These are phyloP conservation scores for Aspergillus bertholletiae DNA, from an alignment of 495 filamentous ascomycete genomes.

Conservation along the genomic window DNA sequence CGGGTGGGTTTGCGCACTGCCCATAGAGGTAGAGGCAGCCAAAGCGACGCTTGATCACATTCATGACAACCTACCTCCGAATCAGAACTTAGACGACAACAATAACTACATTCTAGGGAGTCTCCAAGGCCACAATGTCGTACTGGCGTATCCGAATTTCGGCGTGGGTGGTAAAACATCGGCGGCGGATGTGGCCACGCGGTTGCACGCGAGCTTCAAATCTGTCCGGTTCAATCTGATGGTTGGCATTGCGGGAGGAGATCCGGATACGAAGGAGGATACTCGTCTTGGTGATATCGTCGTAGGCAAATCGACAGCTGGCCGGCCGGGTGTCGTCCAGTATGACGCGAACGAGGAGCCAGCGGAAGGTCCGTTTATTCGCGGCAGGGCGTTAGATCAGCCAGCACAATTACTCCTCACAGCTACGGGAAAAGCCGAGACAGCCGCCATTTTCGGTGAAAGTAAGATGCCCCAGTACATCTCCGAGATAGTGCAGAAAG, in stretches of 20 bases:
- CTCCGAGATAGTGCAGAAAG: slow-evolving; percentile 20
- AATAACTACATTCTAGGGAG: slow-evolving; percentile 22
- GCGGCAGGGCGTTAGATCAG: slow-evolving; percentile 23
- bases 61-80: slow-evolving; percentile 20
- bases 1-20: slow-evolving; percentile 29
- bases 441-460: slow-evolving; percentile 13
- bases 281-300: slow-evolving; percentile 34
- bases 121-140: slow-evolving; percentile 37
- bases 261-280: slow-evolving; percentile 27
- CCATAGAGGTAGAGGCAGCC: slow-evolving; percentile 26
- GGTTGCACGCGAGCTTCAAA: slow-evolving; percentile 29
- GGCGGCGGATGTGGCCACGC: slow-evolving; percentile 26
- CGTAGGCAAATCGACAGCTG: slow-evolving; percentile 22
- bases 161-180: slow-evolving; percentile 24
- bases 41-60: slow-evolving; percentile 27
- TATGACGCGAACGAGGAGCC: slow-evolving; percentile 17
- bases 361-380: slow-evolving; percentile 17
- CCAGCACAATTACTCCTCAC: slow-evolving; percentile 24
- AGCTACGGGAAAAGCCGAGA: slow-evolving; percentile 24
- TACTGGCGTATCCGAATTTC: slow-evolving; percentile 27
- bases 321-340: slow-evolving; percentile 19
- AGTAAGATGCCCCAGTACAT: slow-evolving; percentile 21
- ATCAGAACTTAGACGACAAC: slow-evolving; percentile 14
- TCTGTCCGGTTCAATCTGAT: slow-evolving; percentile 32
- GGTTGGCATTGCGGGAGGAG: slow-evolving; percentile 43